Evolutionary conservation across 441 rosid genomes (phyloP).

Genomic region (Eutrema salsugineum): DNA sequence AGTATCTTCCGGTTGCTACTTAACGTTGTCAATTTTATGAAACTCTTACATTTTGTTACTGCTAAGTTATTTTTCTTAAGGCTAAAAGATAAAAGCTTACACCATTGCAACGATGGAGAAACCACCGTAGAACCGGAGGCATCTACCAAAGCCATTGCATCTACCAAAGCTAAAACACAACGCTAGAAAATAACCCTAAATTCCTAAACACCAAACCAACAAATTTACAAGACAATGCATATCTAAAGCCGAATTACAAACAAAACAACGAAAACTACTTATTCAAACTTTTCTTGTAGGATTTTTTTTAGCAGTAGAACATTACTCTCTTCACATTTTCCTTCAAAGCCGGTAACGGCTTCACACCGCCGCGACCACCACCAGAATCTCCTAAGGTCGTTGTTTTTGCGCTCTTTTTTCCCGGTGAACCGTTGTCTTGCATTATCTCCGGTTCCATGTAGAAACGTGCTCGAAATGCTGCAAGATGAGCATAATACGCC

Average conservation of each 20-base stretch:
- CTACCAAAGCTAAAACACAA: constrained; percentile 15
- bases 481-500: constrained; percentile 95
- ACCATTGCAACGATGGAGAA: constrained; percentile 1
- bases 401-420: constrained; percentile 37
- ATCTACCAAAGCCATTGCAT: not conserved
- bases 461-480: constrained; percentile 96
- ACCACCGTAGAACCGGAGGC: not conserved
- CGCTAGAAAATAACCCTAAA: not conserved
- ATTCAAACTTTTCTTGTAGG: not conserved
- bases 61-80: no score
- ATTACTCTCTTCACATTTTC: constrained; percentile 98
- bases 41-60: no score
- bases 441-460: constrained; percentile 84
- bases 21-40: no score
- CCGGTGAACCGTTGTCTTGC: constrained; percentile 70
- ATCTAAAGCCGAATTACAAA: constrained; percentile 1
- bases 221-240: constrained; percentile 15
- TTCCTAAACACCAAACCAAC: not conserved
- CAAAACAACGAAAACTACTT: constrained; percentile 2
- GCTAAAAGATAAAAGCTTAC: not conserved
- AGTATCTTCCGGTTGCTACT: no score
- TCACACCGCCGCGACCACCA: constrained; percentile 29
- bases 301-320: constrained; percentile 79
- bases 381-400: constrained; percentile 45
- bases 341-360: constrained; percentile 91